Evolutionary conservation across 768 basidiomycete genomes (phyloP), one percentile per base, ranked within the genome.

Genomic region (Boletus tomentosulus): DNA sequence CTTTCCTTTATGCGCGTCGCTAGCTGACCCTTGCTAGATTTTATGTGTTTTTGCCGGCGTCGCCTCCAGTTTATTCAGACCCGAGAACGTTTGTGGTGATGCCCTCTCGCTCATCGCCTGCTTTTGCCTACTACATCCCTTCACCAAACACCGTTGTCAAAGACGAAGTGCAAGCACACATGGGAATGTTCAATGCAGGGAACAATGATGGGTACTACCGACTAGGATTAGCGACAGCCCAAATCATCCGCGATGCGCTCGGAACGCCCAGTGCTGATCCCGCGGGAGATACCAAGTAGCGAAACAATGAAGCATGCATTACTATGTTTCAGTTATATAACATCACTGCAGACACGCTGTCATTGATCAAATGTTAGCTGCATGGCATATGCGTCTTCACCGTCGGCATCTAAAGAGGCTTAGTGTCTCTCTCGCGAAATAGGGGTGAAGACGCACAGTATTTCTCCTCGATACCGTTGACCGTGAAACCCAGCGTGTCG

Each of bases 351-450:
- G n/a, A 50, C 25, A 15, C 46, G 19, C 31, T 35, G 48, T 64
- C 57, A 63, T 51, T 51, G 39, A 12, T 79, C 76, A 55, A 92
- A 73, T 7, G 77, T 74, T 41, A 92, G 77, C 24, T 85, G 79
- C 93, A 97, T 97, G 3, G 90, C 86, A 65, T 92, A 94, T 22
- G 94, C 94, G 57, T 95, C 92, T 71, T 97, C 93, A 4, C 93
- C 93, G 64, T 97, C 93, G 3, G 92, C 94, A 72, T 96, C 93
- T 96, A 46, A 33, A 13, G 46, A 16, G 27, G 30, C 38, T 64
- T 27, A 66, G 50, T 52, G 49, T n/a, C 45, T 38, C 38, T 11
- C 9, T 55, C 39, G 19, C 30, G 34, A 25, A 16, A 37, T 24
- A 35, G 22, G 54, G 19, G 24, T 27, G 24, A 37, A 46, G n/a